These are phyloP conservation scores for Camelina neglecta DNA, from an alignment of 345 rosid genomes.

Conservation along the genomic window DNA sequence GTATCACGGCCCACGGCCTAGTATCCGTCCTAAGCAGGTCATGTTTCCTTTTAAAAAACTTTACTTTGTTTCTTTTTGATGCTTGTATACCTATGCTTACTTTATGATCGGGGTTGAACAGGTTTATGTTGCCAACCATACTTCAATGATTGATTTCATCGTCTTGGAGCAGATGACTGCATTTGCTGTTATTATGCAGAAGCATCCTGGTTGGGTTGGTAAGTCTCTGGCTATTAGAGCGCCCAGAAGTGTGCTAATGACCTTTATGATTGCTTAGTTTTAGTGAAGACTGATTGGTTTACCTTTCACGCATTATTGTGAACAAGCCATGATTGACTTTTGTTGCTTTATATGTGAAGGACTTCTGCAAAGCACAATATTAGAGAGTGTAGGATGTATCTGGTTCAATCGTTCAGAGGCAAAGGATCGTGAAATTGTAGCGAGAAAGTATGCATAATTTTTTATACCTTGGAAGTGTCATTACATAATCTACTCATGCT, in stretches of 20 bases:
- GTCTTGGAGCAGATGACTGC: slow-evolving; percentile 97
- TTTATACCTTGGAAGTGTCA: neutral
- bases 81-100: slow-evolving; percentile 17
- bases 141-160: slow-evolving; percentile 99
- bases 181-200: slow-evolving; percentile 98
- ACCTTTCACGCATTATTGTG: slow-evolving; percentile 9
- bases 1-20: slow-evolving; percentile 97
- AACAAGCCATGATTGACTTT: slow-evolving; percentile 30
- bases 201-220: slow-evolving; percentile 99
- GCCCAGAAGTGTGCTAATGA: slow-evolving; percentile 5
- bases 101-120: slow-evolving; percentile 48
- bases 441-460: slow-evolving; percentile 73
- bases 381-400: slow-evolving; percentile 96
- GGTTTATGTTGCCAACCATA: slow-evolving; percentile 98
- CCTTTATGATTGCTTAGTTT: slow-evolving; percentile 7
- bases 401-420: slow-evolving; percentile 98
- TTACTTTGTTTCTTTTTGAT: slow-evolving; percentile 6
- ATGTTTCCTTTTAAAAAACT: neutral
- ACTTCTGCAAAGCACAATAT: slow-evolving; percentile 88
- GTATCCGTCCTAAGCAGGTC: slow-evolving; percentile 97
- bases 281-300: slow-evolving; percentile 1
- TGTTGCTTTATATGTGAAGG: slow-evolving; percentile 58
- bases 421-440: slow-evolving; percentile 95
- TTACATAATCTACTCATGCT: slow-evolving; percentile 17
- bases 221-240: slow-evolving; percentile 44